A percentile compares a stretch with the other conserved stretches of the same genome.
phyloP scores from a whole-genome alignment of 352 stramenopile species.

The Plasmopara muralis region DNA sequence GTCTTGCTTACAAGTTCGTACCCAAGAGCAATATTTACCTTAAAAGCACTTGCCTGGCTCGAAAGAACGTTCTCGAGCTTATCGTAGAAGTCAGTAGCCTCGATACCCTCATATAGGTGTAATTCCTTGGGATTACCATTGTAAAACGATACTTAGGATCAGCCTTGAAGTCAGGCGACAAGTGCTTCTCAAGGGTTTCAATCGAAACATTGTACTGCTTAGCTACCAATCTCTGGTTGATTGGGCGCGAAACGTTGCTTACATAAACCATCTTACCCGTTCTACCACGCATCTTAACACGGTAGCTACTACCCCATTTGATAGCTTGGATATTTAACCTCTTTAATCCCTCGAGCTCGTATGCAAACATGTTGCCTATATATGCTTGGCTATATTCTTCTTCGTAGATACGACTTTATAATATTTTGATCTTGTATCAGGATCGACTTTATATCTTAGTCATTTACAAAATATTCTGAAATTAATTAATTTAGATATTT shows the following conservation, averaged over 20 bases:
- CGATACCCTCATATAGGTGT: not conserved
- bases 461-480: not conserved
- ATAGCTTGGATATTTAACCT: not conserved
- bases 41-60: not conserved
- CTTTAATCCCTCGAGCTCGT: not conserved
- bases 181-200: not conserved
- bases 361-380: not conserved
- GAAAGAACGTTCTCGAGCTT: not conserved
- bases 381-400: not conserved
- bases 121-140: not conserved
- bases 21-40: not conserved
- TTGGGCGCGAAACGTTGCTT: not conserved
- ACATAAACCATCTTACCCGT: conserved; percentile 14
- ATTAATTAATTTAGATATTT: not conserved
- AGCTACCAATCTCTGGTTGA: not conserved
- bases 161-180: not conserved
- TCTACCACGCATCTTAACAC: conserved; percentile 16
- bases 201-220: not conserved
- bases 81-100: not conserved
- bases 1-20: conserved; percentile 8
- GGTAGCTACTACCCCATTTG: conserved; percentile 17
- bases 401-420: not conserved
- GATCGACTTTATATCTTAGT: not conserved
- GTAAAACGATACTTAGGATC: not conserved
- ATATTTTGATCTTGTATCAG: not conserved